phyloP scores from a whole-genome alignment of 495 filamentous ascomycete genomes.

The Lepidopterella palustris region DNA sequence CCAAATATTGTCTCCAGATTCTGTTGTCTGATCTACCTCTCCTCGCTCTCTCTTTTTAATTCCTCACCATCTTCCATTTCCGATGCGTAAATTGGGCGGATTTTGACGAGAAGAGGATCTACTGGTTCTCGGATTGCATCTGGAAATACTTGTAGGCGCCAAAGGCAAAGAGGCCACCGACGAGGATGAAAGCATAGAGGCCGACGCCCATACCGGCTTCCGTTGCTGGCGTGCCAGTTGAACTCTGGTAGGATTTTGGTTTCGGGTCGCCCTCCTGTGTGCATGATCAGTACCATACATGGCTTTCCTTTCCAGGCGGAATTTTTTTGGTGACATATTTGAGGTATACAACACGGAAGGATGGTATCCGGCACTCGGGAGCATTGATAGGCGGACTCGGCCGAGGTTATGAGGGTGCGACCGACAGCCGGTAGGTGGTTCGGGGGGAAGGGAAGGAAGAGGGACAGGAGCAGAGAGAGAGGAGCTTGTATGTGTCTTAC shows the following conservation, averaged over 20 bases:
- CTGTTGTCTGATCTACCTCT: too few relatives aligned
- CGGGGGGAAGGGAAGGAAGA: slow-evolving; percentile 6
- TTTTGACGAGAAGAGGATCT: too few relatives aligned
- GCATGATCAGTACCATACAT: too few relatives aligned
- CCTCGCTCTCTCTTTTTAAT: too few relatives aligned
- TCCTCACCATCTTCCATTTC: too few relatives aligned
- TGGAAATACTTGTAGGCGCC: slow-evolving; percentile 83
- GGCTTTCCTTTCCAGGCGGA: too few relatives aligned
- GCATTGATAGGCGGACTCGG: too few relatives aligned
- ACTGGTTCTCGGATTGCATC: slow-evolving; percentile 36
- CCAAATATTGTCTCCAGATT: too few relatives aligned
- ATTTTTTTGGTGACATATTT: too few relatives aligned
- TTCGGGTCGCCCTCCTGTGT: slow-evolving; percentile 76
- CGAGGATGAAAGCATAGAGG: slow-evolving; percentile 72
- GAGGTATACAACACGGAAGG: too few relatives aligned
- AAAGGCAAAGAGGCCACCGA: slow-evolving; percentile 73
- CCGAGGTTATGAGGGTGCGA: slow-evolving; percentile 2
- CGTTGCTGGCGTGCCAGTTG: slow-evolving; percentile 44
- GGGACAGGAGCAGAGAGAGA: slow-evolving; percentile 10
- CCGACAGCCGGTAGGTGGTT: slow-evolving; percentile 6
- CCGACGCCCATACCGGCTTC: slow-evolving; percentile 62
- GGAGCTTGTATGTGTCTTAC: slow-evolving; percentile 49
- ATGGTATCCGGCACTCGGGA: too few relatives aligned
- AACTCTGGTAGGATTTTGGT: slow-evolving; percentile 50
- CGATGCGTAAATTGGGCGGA: too few relatives aligned